Evolutionary conservation across 2,329 filamentous ascomycete genomes (phyloP).

Genomic region (Xylaria hypoxylon): DNA sequence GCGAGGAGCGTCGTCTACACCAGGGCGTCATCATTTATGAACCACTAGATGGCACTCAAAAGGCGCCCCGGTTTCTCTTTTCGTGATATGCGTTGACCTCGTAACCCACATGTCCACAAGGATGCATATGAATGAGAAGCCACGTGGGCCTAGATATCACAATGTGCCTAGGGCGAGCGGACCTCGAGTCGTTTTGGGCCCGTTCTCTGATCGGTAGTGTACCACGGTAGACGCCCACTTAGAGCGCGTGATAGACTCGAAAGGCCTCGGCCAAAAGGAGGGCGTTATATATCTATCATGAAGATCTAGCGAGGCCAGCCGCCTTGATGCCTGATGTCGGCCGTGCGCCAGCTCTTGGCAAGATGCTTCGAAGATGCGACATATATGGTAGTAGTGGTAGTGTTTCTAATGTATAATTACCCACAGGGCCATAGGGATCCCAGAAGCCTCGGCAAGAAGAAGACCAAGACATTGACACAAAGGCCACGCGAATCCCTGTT

Average conservation of each 20-base stretch:
- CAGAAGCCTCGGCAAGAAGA: conserved; percentile 3
- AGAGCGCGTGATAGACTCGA: not conserved
- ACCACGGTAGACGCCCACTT: not conserved
- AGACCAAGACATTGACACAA: conserved; percentile 5
- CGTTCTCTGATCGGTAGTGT: conserved; percentile 1
- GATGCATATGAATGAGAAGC: conserved; percentile 17
- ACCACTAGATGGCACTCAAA: not conserved
- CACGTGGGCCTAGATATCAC: conserved; percentile 24
- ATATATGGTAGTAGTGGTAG: not conserved
- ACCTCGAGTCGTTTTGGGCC: not conserved
- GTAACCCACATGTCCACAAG: conserved; percentile 13
- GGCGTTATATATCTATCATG: conserved; percentile 53
- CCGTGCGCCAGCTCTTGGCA: conserved; percentile 22
- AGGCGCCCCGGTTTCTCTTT: conserved; percentile 1
- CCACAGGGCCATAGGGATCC: conserved; percentile 21
- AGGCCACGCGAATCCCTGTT: conserved; percentile 18
- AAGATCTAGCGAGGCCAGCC: conserved; percentile 65
- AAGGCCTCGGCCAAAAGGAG: conserved; percentile 4
- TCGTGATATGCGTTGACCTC: conserved; percentile 5
- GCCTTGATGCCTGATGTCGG: conserved; percentile 14
- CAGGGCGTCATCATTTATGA: conserved; percentile 11
- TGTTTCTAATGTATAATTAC: conserved; percentile 1
- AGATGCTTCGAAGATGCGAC: conserved; percentile 18
- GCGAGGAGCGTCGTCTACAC: conserved; percentile 11
- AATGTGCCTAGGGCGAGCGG: conserved; percentile 9